Evolutionary conservation across 2,329 filamentous ascomycete species (phyloP).

Genomic region (Zasmidium angulare): DNA sequence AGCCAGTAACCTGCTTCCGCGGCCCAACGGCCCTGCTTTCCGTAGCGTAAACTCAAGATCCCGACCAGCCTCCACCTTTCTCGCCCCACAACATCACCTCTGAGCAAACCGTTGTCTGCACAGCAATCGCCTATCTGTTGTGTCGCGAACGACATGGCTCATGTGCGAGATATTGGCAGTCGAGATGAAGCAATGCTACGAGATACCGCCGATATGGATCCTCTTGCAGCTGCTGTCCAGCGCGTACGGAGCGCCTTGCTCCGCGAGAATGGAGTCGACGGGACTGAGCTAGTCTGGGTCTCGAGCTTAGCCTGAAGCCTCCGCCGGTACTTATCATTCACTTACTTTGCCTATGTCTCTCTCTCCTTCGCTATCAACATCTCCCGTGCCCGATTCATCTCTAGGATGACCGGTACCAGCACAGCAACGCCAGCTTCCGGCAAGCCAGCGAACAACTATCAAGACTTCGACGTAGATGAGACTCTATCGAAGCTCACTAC

Average conservation of each 20-base stretch:
- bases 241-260: neutral
- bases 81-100: neutral
- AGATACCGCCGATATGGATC: neutral
- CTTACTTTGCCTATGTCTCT: neutral
- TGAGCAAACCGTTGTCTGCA: neutral
- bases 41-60: neutral
- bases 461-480: conserved; percentile 33
- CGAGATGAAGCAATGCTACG: neutral
- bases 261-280: neutral
- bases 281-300: neutral
- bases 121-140: neutral
- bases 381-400: neutral
- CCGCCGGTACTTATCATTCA: neutral
- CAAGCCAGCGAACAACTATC: conserved; percentile 5
- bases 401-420: neutral
- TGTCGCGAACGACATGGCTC: neutral
- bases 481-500: conserved; percentile 31
- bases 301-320: neutral
- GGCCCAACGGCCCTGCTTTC: too few species aligned
- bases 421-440: neutral
- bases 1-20: too few species aligned
- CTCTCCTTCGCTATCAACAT: neutral
- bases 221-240: neutral
- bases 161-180: neutral
- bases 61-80: neutral